phyloP scores from a whole-genome alignment of 2,329 filamentous ascomycete genomes.

The Macrophomina phaseolina region DNA sequence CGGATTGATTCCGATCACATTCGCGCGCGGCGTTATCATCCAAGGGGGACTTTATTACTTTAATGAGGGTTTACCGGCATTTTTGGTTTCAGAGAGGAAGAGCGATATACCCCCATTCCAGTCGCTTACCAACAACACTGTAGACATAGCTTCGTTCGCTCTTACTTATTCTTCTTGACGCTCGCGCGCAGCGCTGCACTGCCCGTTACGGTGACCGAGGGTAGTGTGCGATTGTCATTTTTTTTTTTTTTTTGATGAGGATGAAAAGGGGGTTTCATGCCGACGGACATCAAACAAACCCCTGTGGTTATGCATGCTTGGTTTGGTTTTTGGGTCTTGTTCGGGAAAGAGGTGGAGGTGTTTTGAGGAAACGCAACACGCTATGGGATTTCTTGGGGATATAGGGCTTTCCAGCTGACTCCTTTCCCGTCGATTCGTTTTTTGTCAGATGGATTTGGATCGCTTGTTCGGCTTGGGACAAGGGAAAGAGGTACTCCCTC shows the following conservation, averaged over 20 bases:
- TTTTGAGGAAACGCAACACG: background rate
- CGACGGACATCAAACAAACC: background rate
- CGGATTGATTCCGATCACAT: constrained; percentile 13
- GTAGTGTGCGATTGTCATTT: background rate
- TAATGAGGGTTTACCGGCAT: constrained; percentile 23
- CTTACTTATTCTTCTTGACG: constrained; percentile 9
- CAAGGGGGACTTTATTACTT: constrained; percentile 15
- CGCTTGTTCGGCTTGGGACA: background rate
- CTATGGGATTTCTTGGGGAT: background rate
- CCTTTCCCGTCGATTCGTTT: background rate
- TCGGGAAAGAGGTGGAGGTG: background rate
- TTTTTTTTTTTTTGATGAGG: background rate
- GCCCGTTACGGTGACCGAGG: constrained; percentile 22
- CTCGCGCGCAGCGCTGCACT: background rate
- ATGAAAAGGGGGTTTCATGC: background rate
- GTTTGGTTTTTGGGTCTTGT: background rate
- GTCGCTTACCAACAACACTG: constrained; percentile 22
- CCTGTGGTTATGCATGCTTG: constrained; percentile 1
- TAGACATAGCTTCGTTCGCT: constrained; percentile 25
- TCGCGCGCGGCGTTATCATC: constrained; percentile 7
- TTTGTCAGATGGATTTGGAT: background rate
- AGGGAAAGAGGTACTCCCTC: background rate
- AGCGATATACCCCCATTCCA: constrained; percentile 24
- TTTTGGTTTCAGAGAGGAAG: constrained; percentile 18
- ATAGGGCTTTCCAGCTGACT: constrained; percentile 8